Evolutionary conservation across 164 flowering plant species (phyloP).

Genomic region (Sedum album): DNA sequence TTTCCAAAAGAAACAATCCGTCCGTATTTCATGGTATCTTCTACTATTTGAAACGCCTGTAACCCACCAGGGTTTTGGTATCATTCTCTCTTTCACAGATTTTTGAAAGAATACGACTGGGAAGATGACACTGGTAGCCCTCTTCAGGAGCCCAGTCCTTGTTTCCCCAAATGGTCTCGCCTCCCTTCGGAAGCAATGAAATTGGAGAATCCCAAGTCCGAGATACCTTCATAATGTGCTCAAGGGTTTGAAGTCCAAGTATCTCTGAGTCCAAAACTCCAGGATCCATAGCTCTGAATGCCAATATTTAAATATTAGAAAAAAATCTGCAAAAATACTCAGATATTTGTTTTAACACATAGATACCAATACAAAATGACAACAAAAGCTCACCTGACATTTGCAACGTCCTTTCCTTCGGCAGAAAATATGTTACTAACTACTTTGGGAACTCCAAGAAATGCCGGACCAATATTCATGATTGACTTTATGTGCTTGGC

Average conservation of each 20-base stretch:
- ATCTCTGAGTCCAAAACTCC: slow-evolving; percentile 52
- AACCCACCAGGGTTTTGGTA: slow-evolving; percentile 24
- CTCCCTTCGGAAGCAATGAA: slow-evolving; percentile 70
- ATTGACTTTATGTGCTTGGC: slow-evolving; percentile 56
- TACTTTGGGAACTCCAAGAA: slow-evolving; percentile 74
- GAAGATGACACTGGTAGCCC: slow-evolving; percentile 30
- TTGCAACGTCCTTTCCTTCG: slow-evolving; percentile 56
- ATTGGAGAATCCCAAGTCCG: neutral
- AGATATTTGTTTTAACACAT: neutral
- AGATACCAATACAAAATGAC: neutral
- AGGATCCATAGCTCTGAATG: slow-evolving; percentile 60
- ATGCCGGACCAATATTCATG: slow-evolving; percentile 66
- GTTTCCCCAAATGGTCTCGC: slow-evolving; percentile 77
- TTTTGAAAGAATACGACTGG: slow-evolving; percentile 18
- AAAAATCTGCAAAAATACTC: too few relatives aligned
- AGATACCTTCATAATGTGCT: neutral
- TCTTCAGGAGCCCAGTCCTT: slow-evolving; percentile 78
- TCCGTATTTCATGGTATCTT: slow-evolving; percentile 44
- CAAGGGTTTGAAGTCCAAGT: slow-evolving; percentile 25
- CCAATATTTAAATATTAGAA: neutral
- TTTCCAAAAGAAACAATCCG: slow-evolving; percentile 70
- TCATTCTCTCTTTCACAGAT: slow-evolving; percentile 14
- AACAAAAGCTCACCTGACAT: slow-evolving; percentile 37
- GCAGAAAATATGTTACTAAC: slow-evolving; percentile 50
- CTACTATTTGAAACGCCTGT: slow-evolving; percentile 18